Base-by-base conservation (phyloP, 2,329 filamentous ascomycete genomes). In the Aspergillus melleus region DNA sequence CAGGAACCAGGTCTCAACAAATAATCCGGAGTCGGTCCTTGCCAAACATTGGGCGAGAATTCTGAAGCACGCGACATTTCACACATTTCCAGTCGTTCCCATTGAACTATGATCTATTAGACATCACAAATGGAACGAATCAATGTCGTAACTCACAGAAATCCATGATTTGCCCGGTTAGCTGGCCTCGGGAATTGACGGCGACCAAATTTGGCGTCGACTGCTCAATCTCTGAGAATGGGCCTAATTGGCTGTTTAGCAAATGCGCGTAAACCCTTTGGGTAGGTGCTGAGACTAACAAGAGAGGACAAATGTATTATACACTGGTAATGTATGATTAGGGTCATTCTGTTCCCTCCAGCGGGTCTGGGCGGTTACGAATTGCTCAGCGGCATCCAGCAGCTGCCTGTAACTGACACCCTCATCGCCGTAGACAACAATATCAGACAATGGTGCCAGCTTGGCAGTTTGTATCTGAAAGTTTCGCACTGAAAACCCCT, bases 401-500 rank as follows among this genome's bases (percentile, higher is more conserved):
- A 96, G 79, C 58, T 88, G 87, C 55, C 85, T 83, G 50, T 85
- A 84, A 26, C 84, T 77, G 2, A 82, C 82, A 42, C 81, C 78
- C 64, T 91, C 85, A 57, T 94, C 90, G 12, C 92, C 92, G 72
- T 99, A 99, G 1, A 99, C 86, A 46, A 99, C 84, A 64, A 99
- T 91, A 73, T 99, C 95, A 0, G 93, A 97, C 9, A 95, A 85
- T 65, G 90, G 86, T 57, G 93, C 93, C 65, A 91, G 81, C 75
- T 99, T 99, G 60, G 90, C 90, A 0, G 91, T 85, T 75, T 99
- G 95, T 44, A 98, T 98, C 69, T 98, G 94, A 72, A 99, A 99
- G 74, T 98, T 98, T 50, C 95, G 87, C 49, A 98, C 93, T 4
- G 92, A 96, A 72, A 98, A 98, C 9, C 95, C 95, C 65, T 96